These are phyloP conservation scores for Starmera caribaea DNA, from an alignment of 805 yeast species.

Conservation along the genomic window DNA sequence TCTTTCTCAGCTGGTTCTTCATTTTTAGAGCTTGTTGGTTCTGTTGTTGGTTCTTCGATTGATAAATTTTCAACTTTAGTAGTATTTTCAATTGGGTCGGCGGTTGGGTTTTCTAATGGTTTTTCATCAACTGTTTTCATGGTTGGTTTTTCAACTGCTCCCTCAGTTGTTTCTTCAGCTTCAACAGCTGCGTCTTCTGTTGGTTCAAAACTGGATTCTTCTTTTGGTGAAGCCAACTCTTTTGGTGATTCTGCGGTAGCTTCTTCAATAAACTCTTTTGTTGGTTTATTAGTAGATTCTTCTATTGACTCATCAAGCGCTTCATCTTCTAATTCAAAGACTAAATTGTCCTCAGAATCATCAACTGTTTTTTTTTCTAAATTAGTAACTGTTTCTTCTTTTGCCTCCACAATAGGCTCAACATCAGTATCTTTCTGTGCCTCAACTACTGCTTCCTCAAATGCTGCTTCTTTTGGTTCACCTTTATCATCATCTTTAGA, in stretches of 20 bases:
- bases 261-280: too few relatives aligned
- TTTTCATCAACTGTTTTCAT: not conserved
- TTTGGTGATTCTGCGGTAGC: too few relatives aligned
- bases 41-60: too few relatives aligned
- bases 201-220: not conserved
- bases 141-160: not conserved
- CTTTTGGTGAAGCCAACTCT: too few relatives aligned
- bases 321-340: constrained; percentile 1
- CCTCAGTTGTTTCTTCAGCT: not conserved
- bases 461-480: constrained; percentile 2
- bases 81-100: not conserved
- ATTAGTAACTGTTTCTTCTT: constrained; percentile 12
- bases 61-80: not conserved
- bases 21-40: not conserved
- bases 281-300: too few relatives aligned
- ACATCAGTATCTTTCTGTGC: not conserved
- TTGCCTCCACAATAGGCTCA: constrained; percentile 11
- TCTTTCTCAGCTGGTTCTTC: constrained; percentile 2
- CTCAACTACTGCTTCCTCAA: not conserved
- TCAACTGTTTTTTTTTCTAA: constrained; percentile 7
- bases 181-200: not conserved
- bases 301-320: constrained; percentile 1
- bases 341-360: constrained; percentile 3
- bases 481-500: constrained; percentile 4
- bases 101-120: not conserved